A percentile compares a stretch with the other conserved stretches of the same genome.
These are phyloP conservation scores for Fusarium compactum DNA, from an alignment of 2,329 filamentous ascomycete genomes.

Conservation along the genomic window DNA sequence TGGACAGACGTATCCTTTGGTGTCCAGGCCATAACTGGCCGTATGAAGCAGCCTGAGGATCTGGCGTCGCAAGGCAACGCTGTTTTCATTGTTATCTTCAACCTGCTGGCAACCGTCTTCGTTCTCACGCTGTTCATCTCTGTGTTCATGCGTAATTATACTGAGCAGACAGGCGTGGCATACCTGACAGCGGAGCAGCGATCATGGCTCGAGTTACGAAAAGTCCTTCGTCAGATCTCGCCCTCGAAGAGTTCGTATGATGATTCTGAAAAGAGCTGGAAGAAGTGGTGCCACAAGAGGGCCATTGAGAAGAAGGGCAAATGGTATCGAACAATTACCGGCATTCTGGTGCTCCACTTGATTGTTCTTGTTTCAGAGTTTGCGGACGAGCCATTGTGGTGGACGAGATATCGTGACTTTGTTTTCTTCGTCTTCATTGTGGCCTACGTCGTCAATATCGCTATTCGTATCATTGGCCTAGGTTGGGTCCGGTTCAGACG, in stretches of 20 bases:
- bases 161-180: constrained; percentile 96
- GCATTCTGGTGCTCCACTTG: constrained; percentile 83
- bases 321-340: constrained; percentile 88
- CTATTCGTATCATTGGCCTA: constrained; percentile 86
- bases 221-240: constrained; percentile 90
- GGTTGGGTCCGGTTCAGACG: constrained; percentile 92
- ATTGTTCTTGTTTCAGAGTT: constrained; percentile 87
- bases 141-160: constrained; percentile 99
- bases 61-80: constrained; percentile 84
- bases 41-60: constrained; percentile 76
- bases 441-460: constrained; percentile 84
- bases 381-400: constrained; percentile 77
- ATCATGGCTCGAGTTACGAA: constrained; percentile 95
- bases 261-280: constrained; percentile 81
- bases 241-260: constrained; percentile 92
- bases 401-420: constrained; percentile 77
- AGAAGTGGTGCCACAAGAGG: constrained; percentile 93
- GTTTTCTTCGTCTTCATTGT: constrained; percentile 86
- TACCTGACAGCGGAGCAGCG: constrained; percentile 96
- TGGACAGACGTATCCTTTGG: constrained; percentile 95
- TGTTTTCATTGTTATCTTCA: constrained; percentile 95
- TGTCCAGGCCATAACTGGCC: constrained; percentile 83
- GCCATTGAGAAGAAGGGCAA: constrained; percentile 93
- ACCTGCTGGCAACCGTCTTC: constrained; percentile 95
- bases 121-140: constrained; percentile 97